Conservation (phyloP, 1,139 yeast species). For the Pichia sp. region DNA sequence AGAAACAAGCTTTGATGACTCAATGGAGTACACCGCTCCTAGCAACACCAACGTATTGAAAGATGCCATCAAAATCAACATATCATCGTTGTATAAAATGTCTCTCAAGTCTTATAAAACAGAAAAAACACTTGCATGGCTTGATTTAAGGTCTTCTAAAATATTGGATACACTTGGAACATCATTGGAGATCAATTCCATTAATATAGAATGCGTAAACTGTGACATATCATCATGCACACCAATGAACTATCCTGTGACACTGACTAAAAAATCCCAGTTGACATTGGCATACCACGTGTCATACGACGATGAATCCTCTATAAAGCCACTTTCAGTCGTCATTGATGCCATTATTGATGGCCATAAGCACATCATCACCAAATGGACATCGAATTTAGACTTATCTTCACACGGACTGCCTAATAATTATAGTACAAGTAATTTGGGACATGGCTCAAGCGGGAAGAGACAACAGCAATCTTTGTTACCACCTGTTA, state of each 20-base stretch:
- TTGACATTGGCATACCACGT: constrained; percentile 47
- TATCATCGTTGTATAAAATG: constrained; percentile 51
- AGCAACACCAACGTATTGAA: constrained; percentile 5
- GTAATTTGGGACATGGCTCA: not conserved
- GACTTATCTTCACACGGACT: constrained; percentile 40
- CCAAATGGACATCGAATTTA: constrained; percentile 60
- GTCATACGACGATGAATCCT: constrained; percentile 31
- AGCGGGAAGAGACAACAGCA: constrained; percentile 24
- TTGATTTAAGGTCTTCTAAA: constrained; percentile 56
- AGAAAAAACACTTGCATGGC: constrained; percentile 54
- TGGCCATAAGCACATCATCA: constrained; percentile 37
- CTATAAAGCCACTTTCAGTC: constrained; percentile 40
- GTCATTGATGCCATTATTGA: constrained; percentile 32
- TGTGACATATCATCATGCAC: constrained; percentile 41
- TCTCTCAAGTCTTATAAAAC: constrained; percentile 38
- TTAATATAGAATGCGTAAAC: constrained; percentile 42
- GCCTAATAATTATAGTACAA: not conserved
- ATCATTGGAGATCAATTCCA: constrained; percentile 30
- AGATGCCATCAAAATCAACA: constrained; percentile 34
- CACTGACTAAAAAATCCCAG: constrained; percentile 33
- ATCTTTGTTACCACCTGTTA: constrained; percentile 20
- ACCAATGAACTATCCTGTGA: constrained; percentile 29
- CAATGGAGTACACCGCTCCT: not conserved
- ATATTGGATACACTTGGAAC: constrained; percentile 35
- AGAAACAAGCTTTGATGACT: too few species aligned